A percentile compares a stretch with the other conserved stretches of the same genome.
Conservation (phyloP, 805 yeast species). For the Candida insectorum region DNA sequence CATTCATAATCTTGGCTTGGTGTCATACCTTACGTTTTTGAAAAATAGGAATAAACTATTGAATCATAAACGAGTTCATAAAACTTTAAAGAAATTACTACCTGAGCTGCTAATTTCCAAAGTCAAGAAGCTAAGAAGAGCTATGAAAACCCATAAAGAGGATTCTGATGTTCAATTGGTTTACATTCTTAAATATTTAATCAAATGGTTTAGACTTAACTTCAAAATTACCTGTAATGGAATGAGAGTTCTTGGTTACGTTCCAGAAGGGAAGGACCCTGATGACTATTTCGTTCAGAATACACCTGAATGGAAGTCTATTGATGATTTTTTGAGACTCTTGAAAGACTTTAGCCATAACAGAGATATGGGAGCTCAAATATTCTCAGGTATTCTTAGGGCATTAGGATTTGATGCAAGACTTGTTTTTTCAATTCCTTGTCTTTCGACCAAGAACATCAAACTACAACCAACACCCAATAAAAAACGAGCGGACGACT, state of each 20-base stretch:
- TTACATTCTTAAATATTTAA: constrained; percentile 27
- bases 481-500: constrained; percentile 18
- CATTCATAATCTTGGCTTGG: constrained; percentile 21
- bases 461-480: constrained; percentile 23
- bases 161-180: constrained; percentile 18
- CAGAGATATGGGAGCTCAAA: constrained; percentile 32
- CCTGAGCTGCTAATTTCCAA: constrained; percentile 18
- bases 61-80: constrained; percentile 15
- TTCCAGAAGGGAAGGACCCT: constrained; percentile 13
- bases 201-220: constrained; percentile 33
- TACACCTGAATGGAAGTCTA: constrained; percentile 11
- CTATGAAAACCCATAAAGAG: constrained; percentile 1
- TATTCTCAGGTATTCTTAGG: constrained; percentile 26
- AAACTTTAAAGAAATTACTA: constrained; percentile 20
- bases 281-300: constrained; percentile 20
- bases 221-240: constrained; percentile 28
- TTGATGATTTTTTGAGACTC: constrained; percentile 10
- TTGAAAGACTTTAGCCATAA: constrained; percentile 25
- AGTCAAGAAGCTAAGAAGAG: constrained; percentile 16
- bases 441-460: constrained; percentile 14
- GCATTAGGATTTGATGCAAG: constrained; percentile 27
- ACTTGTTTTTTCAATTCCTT: constrained; percentile 29
- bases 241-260: constrained; percentile 24
- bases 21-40: constrained; percentile 20
- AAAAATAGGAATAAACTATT: constrained; percentile 19